Percentiles rank a stretch among this genome's conserved stretches.
Conservation (phyloP, 345 rosid species). For the Linum tenue region DNA sequence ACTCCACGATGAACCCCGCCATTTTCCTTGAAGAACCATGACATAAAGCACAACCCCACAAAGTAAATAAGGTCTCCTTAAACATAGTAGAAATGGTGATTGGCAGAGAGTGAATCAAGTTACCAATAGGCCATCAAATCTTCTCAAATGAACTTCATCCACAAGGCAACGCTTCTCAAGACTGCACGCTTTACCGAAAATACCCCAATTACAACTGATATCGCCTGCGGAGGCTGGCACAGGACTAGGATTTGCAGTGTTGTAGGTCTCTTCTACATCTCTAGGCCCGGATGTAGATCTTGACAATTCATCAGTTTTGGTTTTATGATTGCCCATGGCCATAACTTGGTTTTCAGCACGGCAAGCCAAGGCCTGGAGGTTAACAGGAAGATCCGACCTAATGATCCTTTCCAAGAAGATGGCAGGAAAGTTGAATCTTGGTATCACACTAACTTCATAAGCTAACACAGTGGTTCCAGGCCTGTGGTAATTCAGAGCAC, state of each 20-base stretch:
- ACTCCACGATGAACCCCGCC: slow-evolving; percentile 96
- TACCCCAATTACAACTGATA: slow-evolving; percentile 58
- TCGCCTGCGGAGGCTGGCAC: slow-evolving; percentile 38
- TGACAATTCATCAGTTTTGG: slow-evolving; percentile 18
- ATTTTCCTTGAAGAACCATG: slow-evolving; percentile 67
- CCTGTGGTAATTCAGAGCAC: slow-evolving; percentile 23
- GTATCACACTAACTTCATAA: slow-evolving; percentile 82
- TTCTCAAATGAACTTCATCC: slow-evolving; percentile 96
- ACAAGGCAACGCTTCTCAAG: slow-evolving; percentile 69
- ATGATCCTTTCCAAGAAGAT: slow-evolving; percentile 90
- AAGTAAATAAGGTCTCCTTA: slow-evolving; percentile 12
- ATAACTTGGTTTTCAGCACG: slow-evolving; percentile 54
- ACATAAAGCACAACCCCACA: slow-evolving; percentile 25
- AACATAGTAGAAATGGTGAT: slow-evolving; percentile 17
- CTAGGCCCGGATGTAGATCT: slow-evolving; percentile 1
- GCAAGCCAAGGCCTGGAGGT: slow-evolving; percentile 78
- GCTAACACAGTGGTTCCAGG: slow-evolving; percentile 50
- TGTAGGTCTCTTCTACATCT: slow-evolving; percentile 27
- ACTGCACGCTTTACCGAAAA: slow-evolving; percentile 68
- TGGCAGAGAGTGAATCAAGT: slow-evolving; percentile 21
- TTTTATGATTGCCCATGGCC: slow-evolving; percentile 35
- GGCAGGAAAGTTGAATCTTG: slow-evolving; percentile 85
- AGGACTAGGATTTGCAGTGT: slow-evolving; percentile 33
- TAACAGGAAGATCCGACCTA: slow-evolving; percentile 89
- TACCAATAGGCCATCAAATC: slow-evolving; percentile 93